These are phyloP conservation scores for Candida railenensis DNA, from an alignment of 805 yeast species.

Conservation along the genomic window DNA sequence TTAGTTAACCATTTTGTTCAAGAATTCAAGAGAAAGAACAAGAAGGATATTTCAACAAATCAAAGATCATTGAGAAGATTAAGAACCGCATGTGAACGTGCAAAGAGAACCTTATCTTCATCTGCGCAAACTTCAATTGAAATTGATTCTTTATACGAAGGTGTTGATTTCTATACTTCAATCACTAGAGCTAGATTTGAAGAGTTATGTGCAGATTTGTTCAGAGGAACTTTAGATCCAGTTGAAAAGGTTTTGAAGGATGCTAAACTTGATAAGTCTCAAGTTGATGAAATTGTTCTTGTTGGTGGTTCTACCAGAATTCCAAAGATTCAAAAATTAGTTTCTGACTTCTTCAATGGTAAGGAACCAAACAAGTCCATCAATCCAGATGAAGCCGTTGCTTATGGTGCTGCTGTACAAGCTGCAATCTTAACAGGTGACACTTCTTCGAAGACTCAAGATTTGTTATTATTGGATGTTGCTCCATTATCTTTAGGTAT, in stretches of 20 bases:
- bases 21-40: constrained; percentile 94
- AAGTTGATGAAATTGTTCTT: constrained; percentile 89
- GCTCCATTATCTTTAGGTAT: constrained; percentile 94
- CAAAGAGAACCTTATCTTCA: constrained; percentile 92
- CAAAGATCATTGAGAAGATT: constrained; percentile 87
- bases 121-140: constrained; percentile 96
- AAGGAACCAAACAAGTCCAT: constrained; percentile 97
- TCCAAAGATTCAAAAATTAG: constrained; percentile 94
- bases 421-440: constrained; percentile 98
- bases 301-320: constrained; percentile 99
- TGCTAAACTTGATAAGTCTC: constrained; percentile 82
- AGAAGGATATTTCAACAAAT: constrained; percentile 77
- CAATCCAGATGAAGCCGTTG: constrained; percentile 99
- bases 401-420: constrained; percentile 99
- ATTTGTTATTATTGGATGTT: constrained; percentile 76
- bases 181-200: constrained; percentile 97
- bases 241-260: constrained; percentile 95
- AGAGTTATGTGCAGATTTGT: constrained; percentile 89
- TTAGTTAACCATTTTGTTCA: constrained; percentile 84
- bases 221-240: constrained; percentile 93
- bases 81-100: constrained; percentile 97
- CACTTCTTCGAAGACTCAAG: constrained; percentile 44
- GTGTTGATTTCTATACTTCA: constrained; percentile 93
- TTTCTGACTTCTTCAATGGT: constrained; percentile 87
- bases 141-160: constrained; percentile 92